Percentiles rank a stretch among this genome's conserved stretches.
Evolutionary conservation across 768 basidiomycete species (phyloP).

Genomic region (Lepiota subincarnata): DNA sequence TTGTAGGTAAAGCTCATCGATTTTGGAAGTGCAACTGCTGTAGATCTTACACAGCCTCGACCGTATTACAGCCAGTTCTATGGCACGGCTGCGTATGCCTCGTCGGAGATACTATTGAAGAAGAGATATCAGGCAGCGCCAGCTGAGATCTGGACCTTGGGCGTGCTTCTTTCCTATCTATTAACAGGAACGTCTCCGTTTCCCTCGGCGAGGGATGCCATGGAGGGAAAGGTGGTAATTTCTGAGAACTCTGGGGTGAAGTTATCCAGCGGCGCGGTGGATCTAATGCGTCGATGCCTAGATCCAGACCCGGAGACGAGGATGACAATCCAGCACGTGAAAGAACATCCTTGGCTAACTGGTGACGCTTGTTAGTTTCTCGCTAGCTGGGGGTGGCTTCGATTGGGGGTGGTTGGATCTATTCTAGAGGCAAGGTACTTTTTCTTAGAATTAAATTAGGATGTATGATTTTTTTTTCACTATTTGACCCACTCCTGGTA

Average conservation of each 20-base stretch:
- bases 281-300: constrained; percentile 73
- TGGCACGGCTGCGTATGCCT: constrained; percentile 93
- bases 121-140: constrained; percentile 88
- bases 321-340: constrained; percentile 78
- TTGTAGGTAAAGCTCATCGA: constrained; percentile 88
- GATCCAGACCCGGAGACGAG: constrained; percentile 79
- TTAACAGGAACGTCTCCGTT: constrained; percentile 93
- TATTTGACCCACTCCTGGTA: background rate
- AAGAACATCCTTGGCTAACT: constrained; percentile 77
- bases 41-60: constrained; percentile 55
- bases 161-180: constrained; percentile 91
- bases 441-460: too few species aligned
- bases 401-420: background rate
- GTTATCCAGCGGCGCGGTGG: constrained; percentile 47
- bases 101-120: constrained; percentile 89
- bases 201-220: constrained; percentile 79
- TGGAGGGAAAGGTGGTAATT: constrained; percentile 58
- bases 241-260: constrained; percentile 33
- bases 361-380: background rate
- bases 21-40: constrained; percentile 85
- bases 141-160: constrained; percentile 95
- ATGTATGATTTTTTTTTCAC: background rate
- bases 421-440: too few species aligned
- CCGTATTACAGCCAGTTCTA: constrained; percentile 79
- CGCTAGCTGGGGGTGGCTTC: background rate